Evolutionary conservation across 2,329 filamentous ascomycete species (phyloP).

Genomic region (Beauveria pseudobassiana): DNA sequence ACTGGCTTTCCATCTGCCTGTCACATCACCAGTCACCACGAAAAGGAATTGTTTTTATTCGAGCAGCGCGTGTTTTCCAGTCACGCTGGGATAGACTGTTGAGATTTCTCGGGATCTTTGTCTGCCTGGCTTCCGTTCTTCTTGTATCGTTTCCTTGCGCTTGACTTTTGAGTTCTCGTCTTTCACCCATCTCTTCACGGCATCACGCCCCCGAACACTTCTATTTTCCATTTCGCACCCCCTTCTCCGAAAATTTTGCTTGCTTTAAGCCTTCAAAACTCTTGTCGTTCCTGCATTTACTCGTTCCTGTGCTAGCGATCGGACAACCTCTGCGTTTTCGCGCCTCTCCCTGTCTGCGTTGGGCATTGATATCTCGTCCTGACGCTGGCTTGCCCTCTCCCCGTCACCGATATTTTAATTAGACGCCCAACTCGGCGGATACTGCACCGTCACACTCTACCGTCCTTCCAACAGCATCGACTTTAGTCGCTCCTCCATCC

Average conservation of each 20-base stretch:
- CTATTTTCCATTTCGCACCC: background rate
- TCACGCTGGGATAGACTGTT: slow-evolving; percentile 7
- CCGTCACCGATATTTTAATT: slow-evolving; percentile 11
- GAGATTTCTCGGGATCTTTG: slow-evolving; percentile 8
- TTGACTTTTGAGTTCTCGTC: slow-evolving; percentile 13
- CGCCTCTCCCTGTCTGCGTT: slow-evolving; percentile 5
- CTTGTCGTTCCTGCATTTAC: background rate
- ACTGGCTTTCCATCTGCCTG: slow-evolving; percentile 13
- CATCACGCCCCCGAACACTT: slow-evolving; percentile 3
- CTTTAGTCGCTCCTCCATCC: background rate
- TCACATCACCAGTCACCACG: slow-evolving; percentile 10
- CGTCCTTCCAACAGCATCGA: background rate
- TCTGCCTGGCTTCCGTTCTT: slow-evolving; percentile 8
- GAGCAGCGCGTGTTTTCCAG: slow-evolving; percentile 11
- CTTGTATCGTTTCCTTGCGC: slow-evolving; percentile 12
- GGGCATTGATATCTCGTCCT: slow-evolving; percentile 8
- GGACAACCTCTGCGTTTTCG: background rate
- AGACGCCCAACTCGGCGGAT: slow-evolving; percentile 3
- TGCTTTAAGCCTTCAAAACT: background rate
- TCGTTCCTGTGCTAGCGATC: background rate
- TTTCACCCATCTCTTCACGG: slow-evolving; percentile 12
- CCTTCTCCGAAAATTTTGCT: background rate
- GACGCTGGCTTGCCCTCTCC: slow-evolving; percentile 12
- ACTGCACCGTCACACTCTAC: background rate
- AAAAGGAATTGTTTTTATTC: slow-evolving; percentile 7